Evolutionary conservation across 164 flowering plant species (phyloP).

Genomic region (Pachysandra terminalis): DNA sequence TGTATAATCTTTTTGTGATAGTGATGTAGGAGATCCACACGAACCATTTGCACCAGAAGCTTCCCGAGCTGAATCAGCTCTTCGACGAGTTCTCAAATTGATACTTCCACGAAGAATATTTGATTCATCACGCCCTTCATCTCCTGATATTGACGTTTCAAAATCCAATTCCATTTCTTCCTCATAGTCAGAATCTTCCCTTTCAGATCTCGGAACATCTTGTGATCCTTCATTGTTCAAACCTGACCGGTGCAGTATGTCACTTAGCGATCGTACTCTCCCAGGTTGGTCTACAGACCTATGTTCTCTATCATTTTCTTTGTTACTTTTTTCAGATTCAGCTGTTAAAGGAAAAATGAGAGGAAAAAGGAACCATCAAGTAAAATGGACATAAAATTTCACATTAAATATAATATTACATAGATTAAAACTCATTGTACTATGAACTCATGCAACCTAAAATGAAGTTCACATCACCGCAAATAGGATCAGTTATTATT

Average conservation of each 20-base stretch:
- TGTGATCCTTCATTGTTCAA: constrained; percentile 73
- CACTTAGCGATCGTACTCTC: constrained; percentile 62
- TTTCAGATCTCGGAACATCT: constrained; percentile 82
- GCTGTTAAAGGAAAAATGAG: constrained; percentile 30
- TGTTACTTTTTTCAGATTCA: constrained; percentile 57
- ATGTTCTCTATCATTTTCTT: constrained; percentile 42
- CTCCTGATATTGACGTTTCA: constrained; percentile 76
- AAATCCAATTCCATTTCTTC: constrained; percentile 88
- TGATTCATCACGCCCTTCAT: constrained; percentile 69
- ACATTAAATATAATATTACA: too few relatives aligned
- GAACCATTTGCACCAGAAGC: constrained; percentile 51
- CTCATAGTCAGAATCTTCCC: constrained; percentile 92
- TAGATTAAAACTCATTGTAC: too few relatives aligned
- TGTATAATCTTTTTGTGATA: constrained; percentile 45
- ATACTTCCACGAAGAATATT: constrained; percentile 67
- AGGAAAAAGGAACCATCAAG: background rate
- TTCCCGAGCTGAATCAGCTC: constrained; percentile 48
- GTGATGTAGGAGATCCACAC: constrained; percentile 52
- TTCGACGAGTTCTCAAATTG: constrained; percentile 68
- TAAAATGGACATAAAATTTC: background rate
- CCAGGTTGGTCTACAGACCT: constrained; percentile 46
- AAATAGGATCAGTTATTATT: too few relatives aligned
- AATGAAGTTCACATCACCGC: too few relatives aligned
- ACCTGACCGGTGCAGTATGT: constrained; percentile 64
- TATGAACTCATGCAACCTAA: background rate